Percentiles rank a stretch among this genome's conserved stretches.
Evolutionary conservation across 257 asterid genomes (phyloP).

Genomic region (Jacaranda copaia): DNA sequence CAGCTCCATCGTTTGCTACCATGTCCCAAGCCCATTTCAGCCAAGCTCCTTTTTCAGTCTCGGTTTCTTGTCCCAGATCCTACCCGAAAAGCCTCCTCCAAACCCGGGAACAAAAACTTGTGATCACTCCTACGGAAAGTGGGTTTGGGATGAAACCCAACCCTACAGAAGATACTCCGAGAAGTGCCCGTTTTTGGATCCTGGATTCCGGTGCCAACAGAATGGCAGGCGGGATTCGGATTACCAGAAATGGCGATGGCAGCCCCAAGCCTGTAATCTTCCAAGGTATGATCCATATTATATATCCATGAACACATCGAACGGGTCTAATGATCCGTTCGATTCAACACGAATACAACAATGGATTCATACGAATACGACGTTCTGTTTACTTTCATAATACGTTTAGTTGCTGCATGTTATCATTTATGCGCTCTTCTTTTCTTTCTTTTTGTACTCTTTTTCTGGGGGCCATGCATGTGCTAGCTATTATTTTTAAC

Average conservation of each 20-base stretch:
- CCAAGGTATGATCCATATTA: conserved; percentile 59
- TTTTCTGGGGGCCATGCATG: conserved; percentile 45
- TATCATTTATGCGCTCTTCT: background rate
- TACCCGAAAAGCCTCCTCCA: conserved; percentile 27
- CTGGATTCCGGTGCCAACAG: conserved; percentile 79
- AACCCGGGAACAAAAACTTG: conserved; percentile 35
- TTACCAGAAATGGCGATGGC: conserved; percentile 91
- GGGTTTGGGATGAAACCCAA: conserved; percentile 73
- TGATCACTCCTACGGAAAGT: conserved; percentile 71
- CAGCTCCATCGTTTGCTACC: conserved; percentile 42
- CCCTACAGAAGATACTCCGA: conserved; percentile 59
- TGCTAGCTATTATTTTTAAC: conserved; percentile 23
- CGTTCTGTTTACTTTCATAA: conserved; percentile 7
- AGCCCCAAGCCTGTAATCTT: conserved; percentile 69
- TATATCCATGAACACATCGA: background rate
- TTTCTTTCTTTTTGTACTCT: conserved; percentile 9
- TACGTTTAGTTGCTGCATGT: conserved; percentile 21
- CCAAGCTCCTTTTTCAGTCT: conserved; percentile 47
- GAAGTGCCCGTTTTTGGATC: conserved; percentile 84
- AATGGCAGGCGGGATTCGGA: conserved; percentile 65
- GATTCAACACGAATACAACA: background rate
- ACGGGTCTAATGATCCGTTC: background rate
- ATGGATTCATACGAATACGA: background rate
- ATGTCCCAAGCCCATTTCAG: conserved; percentile 39
- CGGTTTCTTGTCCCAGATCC: conserved; percentile 47